phyloP scores from a whole-genome alignment of 2,329 filamentous ascomycete genomes.

The Aspergillus sp. region DNA sequence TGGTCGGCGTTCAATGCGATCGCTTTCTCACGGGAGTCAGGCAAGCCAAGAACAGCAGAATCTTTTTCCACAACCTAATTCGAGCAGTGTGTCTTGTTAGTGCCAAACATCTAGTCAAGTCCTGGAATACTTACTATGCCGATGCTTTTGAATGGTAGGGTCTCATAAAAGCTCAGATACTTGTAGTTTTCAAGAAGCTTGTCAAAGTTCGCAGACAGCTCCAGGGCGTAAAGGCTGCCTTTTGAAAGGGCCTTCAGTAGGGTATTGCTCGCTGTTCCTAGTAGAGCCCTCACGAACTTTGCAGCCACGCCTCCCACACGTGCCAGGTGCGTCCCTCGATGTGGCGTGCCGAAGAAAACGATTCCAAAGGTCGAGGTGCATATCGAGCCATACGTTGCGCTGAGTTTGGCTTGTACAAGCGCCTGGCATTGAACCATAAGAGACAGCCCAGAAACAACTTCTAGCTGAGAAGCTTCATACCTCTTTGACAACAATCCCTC shows the following conservation, averaged over 20 bases:
- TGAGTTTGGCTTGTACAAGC: slow-evolving; percentile 21
- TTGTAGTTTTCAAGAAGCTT: slow-evolving; percentile 15
- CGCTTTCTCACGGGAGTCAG: slow-evolving; percentile 20
- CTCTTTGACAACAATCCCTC: slow-evolving; percentile 33
- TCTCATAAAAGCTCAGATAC: slow-evolving; percentile 20
- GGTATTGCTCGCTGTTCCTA: slow-evolving; percentile 22
- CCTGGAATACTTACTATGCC: slow-evolving; percentile 11
- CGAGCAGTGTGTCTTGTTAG: background rate
- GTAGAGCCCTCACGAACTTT: slow-evolving; percentile 18
- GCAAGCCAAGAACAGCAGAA: slow-evolving; percentile 23
- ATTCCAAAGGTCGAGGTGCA: slow-evolving; percentile 22
- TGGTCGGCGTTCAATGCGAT: slow-evolving; percentile 23
- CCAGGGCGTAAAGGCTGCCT: slow-evolving; percentile 19
- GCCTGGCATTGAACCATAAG: slow-evolving; percentile 5
- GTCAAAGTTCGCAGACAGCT: slow-evolving; percentile 17
- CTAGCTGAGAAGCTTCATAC: slow-evolving; percentile 10
- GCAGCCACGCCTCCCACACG: slow-evolving; percentile 21
- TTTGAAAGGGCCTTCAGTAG: slow-evolving; percentile 24
- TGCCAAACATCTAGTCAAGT: too few relatives aligned
- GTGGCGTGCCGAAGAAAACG: slow-evolving; percentile 29
- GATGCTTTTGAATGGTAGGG: slow-evolving; percentile 16
- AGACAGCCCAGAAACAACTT: background rate
- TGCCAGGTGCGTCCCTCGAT: slow-evolving; percentile 24
- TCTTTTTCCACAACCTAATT: slow-evolving; percentile 23
- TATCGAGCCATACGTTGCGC: slow-evolving; percentile 18